Conservation (phyloP, 108 stramenopile species). For the Skeletonema tropicum region DNA sequence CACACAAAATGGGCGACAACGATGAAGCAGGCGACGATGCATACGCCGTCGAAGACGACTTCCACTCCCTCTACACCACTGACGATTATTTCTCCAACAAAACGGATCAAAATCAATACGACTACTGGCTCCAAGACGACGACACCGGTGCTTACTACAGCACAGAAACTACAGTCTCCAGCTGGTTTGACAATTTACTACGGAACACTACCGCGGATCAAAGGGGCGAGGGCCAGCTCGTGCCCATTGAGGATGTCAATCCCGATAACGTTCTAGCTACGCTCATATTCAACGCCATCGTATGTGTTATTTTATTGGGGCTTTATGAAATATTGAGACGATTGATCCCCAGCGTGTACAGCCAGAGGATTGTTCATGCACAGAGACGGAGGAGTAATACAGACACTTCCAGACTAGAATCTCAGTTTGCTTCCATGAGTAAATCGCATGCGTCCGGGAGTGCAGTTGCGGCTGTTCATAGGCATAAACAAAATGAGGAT, state of each 20-base stretch:
- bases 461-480: neutral
- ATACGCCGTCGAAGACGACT: slow-evolving; percentile 3
- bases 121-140: slow-evolving; percentile 16
- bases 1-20: neutral
- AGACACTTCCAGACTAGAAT: neutral
- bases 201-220: slow-evolving; percentile 25
- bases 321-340: slow-evolving; percentile 75
- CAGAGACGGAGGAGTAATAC: neutral
- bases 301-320: slow-evolving; percentile 68
- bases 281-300: slow-evolving; percentile 63
- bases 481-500: neutral
- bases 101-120: neutral
- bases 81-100: slow-evolving; percentile 2
- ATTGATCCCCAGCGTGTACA: slow-evolving; percentile 75
- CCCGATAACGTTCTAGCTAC: slow-evolving; percentile 77
- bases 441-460: neutral
- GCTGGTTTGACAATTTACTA: slow-evolving; percentile 32
- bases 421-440: neutral
- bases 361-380: slow-evolving; percentile 28
- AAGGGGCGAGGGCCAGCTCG: slow-evolving; percentile 20
- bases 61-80: slow-evolving; percentile 2
- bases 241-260: slow-evolving; percentile 63
- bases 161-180: slow-evolving; percentile 5
- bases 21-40: neutral
- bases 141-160: neutral